Base-by-base conservation (phyloP, 768 basidiomycete genomes). In the Strobilomyces echinocephalus region DNA sequence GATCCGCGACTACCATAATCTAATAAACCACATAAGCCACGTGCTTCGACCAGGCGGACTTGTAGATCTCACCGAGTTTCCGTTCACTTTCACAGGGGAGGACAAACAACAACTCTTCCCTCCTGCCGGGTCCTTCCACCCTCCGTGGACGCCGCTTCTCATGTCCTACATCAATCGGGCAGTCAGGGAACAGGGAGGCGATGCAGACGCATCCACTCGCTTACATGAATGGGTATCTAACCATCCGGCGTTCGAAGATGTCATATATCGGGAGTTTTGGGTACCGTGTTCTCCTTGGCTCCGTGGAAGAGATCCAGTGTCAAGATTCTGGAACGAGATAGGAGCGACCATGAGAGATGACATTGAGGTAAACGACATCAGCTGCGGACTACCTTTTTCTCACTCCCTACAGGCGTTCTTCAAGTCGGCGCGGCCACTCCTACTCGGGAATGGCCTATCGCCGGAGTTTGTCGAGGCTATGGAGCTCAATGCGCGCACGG, bases 21-120 rank as follows among this genome's bases (percentile, higher is more conserved):
- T 91, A 56, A 76, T 90, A 49, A 75, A 88, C 66, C 83, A 89
- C 48, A 83, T 88, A 43, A 73, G 76, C 34, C 79, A 77, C 50
- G 79, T 84, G 44, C 75, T 91, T 40, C 79, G 86, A 42, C 87
- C 87, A 1, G 81, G 82, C 24, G 89, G 89, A 30, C 73, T 91
- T 30, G 64, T 88, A 53, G 75, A 84, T 47, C 56, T 89, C 15
- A 71, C 79, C 49, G 89, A 91, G 70, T 87, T 81, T 61, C 85
- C 87, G 48, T 90, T 87, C 62, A 64, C 70, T 52, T 71, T 80
- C n/a, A 83, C 87, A 59, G 84, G 82, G 58, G 52, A 52, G 16
- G 69, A 85, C 53, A 75, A 76, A 58, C 64, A 65, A 20, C 74
- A 72, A 4, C 67, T 84, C 38, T 62, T 75, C n/a, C 60, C 74